Evolutionary conservation across 2,329 filamentous ascomycete species (phyloP).

Genomic region (Fusarium sp.): DNA sequence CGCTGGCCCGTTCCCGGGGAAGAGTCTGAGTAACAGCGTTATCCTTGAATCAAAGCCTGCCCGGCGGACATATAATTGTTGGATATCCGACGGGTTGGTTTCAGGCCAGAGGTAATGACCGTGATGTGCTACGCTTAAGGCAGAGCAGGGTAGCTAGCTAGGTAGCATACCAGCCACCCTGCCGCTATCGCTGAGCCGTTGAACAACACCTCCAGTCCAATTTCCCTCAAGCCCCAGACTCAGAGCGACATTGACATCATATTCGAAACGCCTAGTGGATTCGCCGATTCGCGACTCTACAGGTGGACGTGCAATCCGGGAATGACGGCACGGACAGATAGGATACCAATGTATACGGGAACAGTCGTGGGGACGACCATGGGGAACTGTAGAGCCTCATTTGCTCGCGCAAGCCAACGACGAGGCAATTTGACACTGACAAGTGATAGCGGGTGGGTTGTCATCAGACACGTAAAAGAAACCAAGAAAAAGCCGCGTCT

Average conservation of each 20-base stretch:
- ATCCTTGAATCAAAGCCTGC: conserved; percentile 15
- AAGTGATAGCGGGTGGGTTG: conserved; percentile 44
- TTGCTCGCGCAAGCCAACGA: conserved; percentile 33
- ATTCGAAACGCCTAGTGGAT: conserved; percentile 3
- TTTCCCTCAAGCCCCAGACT: conserved; percentile 27
- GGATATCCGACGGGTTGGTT: conserved; percentile 41
- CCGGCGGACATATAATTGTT: conserved; percentile 21
- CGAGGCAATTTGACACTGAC: conserved; percentile 27
- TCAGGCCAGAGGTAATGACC: conserved; percentile 34
- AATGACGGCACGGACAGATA: conserved; percentile 47
- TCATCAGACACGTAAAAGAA: conserved; percentile 46
- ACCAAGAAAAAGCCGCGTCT: conserved; percentile 41
- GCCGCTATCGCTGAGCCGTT: conserved; percentile 23
- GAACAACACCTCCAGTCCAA: conserved; percentile 15
- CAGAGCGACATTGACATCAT: conserved; percentile 43
- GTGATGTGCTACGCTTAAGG: neutral
- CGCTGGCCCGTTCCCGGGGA: conserved; percentile 10
- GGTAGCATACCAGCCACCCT: conserved; percentile 22
- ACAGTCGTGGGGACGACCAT: conserved; percentile 13
- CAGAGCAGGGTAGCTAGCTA: neutral
- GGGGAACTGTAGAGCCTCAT: conserved; percentile 42
- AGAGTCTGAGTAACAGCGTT: conserved; percentile 1
- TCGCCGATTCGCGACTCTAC: conserved; percentile 29
- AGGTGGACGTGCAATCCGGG: conserved; percentile 29
- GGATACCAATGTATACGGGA: conserved; percentile 22